Base-by-base conservation (phyloP, 257 asterid genomes). In the Rubia yunnanensis region DNA sequence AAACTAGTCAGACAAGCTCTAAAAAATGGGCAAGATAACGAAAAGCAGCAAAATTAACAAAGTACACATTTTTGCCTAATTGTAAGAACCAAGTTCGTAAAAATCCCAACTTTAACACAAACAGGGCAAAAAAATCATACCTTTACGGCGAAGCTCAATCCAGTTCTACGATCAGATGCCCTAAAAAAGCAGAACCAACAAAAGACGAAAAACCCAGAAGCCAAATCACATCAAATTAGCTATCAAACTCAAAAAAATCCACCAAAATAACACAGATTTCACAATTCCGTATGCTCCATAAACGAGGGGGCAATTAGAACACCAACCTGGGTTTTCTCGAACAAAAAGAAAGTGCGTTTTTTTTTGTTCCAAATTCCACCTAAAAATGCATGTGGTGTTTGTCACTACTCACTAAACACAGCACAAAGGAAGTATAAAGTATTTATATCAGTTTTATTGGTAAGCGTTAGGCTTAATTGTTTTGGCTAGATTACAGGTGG, bases 311-410 rank as follows among this genome's bases (percentile, higher is more conserved):
- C 4, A 15, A n/a, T 5, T 44, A 8, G 27, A 61, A 3, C 46
- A 28, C 41, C 2, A 60, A 60, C 64, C 64, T 60, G 46, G 50
- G 53, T 15, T 32, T 9, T 22, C 24, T 38, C 59, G 65, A 41
- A 26, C 17, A 39, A 58, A 39, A 27, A 60, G 55, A 60, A 69
- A 32, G 64, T n/a, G 18, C 32, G 64, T 59, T 2, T 22, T 20
- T 50, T 20, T 50, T 50, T 11, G 23, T 13, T 30, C 67, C 55
- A 24, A 66, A 58, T 32, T 60, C 63, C 62, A 59, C 64, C 64
- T 17, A 35, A 72, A 35, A 72, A 58, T 28, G 67, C 76, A 72
- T 72, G 71, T 62, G 65, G 41, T 46, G 72, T n/a, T n/a, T 35
- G 58, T 60, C 74, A 54, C 69, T 14, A 66, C 55, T 63, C 67